A percentile compares a stretch with the other conserved stretches of the same genome.
Evolutionary conservation across 148 eudicot genomes (phyloP).

Genomic region (Dysphania ambrosioides): DNA sequence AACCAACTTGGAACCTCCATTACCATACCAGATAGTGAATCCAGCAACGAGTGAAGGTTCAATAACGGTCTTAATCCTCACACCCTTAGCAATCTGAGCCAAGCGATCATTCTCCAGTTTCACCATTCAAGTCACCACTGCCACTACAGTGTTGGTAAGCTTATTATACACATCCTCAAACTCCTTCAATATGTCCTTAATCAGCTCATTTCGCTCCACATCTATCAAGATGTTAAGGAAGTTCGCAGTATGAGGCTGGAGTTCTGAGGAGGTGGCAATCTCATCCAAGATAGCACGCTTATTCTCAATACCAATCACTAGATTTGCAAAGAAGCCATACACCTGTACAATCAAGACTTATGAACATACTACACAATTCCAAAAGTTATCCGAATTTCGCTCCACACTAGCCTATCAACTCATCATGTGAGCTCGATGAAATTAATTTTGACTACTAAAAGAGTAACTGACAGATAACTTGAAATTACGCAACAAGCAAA

Average conservation of each 20-base stretch:
- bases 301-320: slow-evolving; percentile 37
- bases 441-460: too few species aligned
- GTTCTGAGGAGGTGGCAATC: slow-evolving; percentile 30
- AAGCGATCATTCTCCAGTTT: slow-evolving; percentile 66
- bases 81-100: slow-evolving; percentile 89
- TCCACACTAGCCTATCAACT: neutral
- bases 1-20: slow-evolving; percentile 63
- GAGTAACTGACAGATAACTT: neutral
- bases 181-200: slow-evolving; percentile 58
- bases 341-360: slow-evolving; percentile 21
- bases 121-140: slow-evolving; percentile 81
- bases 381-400: too few species aligned
- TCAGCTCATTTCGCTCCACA: slow-evolving; percentile 50
- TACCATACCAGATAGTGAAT: slow-evolving; percentile 78
- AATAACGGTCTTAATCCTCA: slow-evolving; percentile 73
- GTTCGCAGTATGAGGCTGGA: slow-evolving; percentile 68
- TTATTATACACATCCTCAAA: slow-evolving; percentile 65
- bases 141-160: slow-evolving; percentile 69
- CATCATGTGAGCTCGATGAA: neutral
- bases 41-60: slow-evolving; percentile 80
- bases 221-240: slow-evolving; percentile 73
- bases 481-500: neutral
- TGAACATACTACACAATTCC: neutral
- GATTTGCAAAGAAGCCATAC: slow-evolving; percentile 48
- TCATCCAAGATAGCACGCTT: slow-evolving; percentile 55